These are phyloP conservation scores for Rosa rugosa DNA, from an alignment of 306 rosid genomes.

Conservation along the genomic window DNA sequence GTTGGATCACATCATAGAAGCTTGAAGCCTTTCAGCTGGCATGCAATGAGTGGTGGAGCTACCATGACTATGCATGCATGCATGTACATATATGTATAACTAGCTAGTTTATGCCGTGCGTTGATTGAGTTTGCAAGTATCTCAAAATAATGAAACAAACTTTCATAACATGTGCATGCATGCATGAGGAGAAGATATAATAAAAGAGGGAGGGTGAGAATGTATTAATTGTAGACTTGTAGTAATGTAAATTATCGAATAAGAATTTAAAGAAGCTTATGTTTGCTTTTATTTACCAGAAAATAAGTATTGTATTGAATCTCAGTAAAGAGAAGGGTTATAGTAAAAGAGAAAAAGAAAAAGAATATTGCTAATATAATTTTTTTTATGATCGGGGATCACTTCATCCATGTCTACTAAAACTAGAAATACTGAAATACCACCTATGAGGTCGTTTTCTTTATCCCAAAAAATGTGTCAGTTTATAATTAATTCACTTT, in stretches of 20 bases:
- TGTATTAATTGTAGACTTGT: neutral
- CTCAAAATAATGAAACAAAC: neutral
- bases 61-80: neutral
- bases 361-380: no score
- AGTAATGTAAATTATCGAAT: slow-evolving; percentile 8
- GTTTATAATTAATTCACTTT: neutral
- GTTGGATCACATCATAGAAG: neutral
- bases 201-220: no score
- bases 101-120: neutral
- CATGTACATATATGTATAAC: neutral
- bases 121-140: neutral
- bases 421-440: no score
- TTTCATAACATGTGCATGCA: neutral
- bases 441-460: neutral
- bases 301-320: neutral
- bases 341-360: neutral
- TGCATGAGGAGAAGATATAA: no score
- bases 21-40: neutral
- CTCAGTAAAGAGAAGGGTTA: neutral
- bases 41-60: slow-evolving; percentile 2
- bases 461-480: neutral
- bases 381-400: no score
- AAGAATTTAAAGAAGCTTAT: slow-evolving; percentile 8
- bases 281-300: neutral
- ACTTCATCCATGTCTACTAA: no score